Base-by-base conservation (phyloP, 2,329 filamentous ascomycete species). In the Colletotrichum sojae region DNA sequence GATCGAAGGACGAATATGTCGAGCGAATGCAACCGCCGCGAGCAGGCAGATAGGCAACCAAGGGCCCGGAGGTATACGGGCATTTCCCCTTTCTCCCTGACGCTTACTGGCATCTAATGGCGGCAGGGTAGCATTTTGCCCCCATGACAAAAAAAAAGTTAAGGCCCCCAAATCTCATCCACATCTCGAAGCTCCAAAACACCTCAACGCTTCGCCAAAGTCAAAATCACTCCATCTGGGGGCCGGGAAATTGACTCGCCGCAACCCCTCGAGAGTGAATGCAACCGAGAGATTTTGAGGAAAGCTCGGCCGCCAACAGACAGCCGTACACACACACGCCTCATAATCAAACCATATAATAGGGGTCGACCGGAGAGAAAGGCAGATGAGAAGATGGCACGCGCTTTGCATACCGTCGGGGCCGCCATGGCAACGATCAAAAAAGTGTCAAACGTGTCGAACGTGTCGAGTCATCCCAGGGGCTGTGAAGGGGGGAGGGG, bases 181-280 rank as follows among this genome's bases (percentile, higher is more conserved):
- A 12, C 31, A 36, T 36, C 31, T 36, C 31, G 31, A 36, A 10
- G 31, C 31, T 36, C 31, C 31, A 36, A 36, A 25, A 48, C 45
- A 20, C 25, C 25, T 27, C 18, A 15, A 18, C 25, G 25, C 61
- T 22, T 54, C 18, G n/a, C 52, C 53, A 64, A 65, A 69, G 66
- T 65, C 55, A 54, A 69, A 69, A 36, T 20, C 40, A 55, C 18
- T 65, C 66, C 66, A 65, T 65, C 15, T 27, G 16, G 16, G 40
- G 39, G 27, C 66, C 43, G n/a, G 66, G 66, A 55, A 59, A 55
- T 27, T 69, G 61, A 65, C 66, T 69, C 66, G 65, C 54, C 58
- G 20, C 46, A 39, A 22, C 51, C 16, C 15, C 46, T 39, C 40
- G 27, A 54, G 43, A 54, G 54, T 40, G 54, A 54, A 58, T 40